Base-by-base conservation (phyloP, 2,329 filamentous ascomycete species). In the Hypoxylon sp. region DNA sequence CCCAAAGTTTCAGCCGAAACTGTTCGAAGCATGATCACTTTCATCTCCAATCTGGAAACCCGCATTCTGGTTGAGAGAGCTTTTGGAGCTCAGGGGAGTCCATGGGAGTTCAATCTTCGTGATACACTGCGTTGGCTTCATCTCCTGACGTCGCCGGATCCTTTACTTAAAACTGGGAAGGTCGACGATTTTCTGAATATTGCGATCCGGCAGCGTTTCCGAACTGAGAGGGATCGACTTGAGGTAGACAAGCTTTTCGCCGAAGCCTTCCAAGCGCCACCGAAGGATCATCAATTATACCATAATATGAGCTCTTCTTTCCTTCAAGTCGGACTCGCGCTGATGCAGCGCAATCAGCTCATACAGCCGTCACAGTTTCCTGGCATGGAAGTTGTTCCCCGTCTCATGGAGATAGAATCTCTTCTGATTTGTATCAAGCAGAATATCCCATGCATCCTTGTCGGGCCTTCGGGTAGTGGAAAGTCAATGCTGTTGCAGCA, bases 71-170 rank as follows among this genome's bases (percentile, higher is more conserved):
- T 86, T 29, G 82, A 86, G 56, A 86, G 84, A 67, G 79, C 82
- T 0, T 91, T 91, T 72, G 89, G 88, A 1, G 82, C 84, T 0
- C 87, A 89, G 71, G 89, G 89, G 13, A 92, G 91, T 6, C 96
- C 97, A 1, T 99, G 94, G 96, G 96, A 98, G 76, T 96, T 97
- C 78, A 99, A 97, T 75, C 82, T 99, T 70, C 91, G 94, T 79
- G 95, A 98, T 79, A 93, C 93, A 2, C 88, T 96, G 61, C 88
- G 95, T 67, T 98, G 95, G 95, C 82, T 98, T 52, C 88, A 92
- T 72, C 81, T 98, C 13, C 83, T 92, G 32, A 86, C 87, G 10
- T 87, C 87, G 0, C 77, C 85, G 0, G 85, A 90, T 47, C 84
- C 88, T 3, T 81, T 93, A 13, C 82, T 94, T 17, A 81, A 85